These are phyloP conservation scores for Pistacia integerrima DNA, from an alignment of 345 rosid species.

Conservation along the genomic window DNA sequence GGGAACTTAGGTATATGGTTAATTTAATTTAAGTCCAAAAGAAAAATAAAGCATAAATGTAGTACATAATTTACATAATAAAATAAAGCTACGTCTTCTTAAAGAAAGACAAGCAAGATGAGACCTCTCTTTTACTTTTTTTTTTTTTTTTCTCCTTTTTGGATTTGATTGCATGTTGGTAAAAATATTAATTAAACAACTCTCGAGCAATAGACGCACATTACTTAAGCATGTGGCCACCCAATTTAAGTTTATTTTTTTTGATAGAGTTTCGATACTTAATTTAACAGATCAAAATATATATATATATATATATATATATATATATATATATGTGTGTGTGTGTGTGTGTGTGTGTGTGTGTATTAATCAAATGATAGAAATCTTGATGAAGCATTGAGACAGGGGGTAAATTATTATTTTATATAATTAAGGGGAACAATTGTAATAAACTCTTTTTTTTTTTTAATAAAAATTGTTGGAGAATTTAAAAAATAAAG, in stretches of 20 bases:
- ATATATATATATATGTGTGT: no score
- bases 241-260: neutral
- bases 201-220: neutral
- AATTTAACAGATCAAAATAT: no score
- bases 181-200: neutral
- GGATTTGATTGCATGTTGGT: constrained; percentile 30
- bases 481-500: no score
- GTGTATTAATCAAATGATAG: no score
- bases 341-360: no score
- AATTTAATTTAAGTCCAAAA: neutral
- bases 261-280: no score
- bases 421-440: no score
- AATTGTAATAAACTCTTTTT: no score
- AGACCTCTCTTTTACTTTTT: constrained; percentile 22
- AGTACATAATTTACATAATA: neutral
- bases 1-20: neutral
- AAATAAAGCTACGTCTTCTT: constrained; percentile 8
- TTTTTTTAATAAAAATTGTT: no score
- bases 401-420: no score
- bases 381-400: no score
- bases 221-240: constrained; percentile 33
- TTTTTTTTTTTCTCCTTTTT: constrained; percentile 13
- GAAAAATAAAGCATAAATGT: neutral
- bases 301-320: no score
- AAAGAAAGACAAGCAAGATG: constrained; percentile 30